Base-by-base conservation (phyloP, 2,329 filamentous ascomycete species). In the Lecanicillium sp. region DNA sequence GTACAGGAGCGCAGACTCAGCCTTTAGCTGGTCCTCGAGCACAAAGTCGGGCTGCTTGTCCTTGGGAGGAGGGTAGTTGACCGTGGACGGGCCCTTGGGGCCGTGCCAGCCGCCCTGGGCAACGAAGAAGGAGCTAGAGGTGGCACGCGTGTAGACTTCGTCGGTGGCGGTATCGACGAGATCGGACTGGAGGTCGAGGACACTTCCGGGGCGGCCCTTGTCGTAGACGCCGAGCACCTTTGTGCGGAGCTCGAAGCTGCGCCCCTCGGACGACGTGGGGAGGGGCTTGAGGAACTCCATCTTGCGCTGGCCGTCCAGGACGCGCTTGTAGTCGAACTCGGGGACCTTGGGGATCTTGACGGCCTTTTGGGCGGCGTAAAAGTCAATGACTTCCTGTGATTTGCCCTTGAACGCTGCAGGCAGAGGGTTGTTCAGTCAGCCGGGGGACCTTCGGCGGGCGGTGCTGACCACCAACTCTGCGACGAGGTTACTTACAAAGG, bases 181-280 rank as follows among this genome's bases (percentile, higher is more conserved):
- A 40, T 83, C 71, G 45, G 78, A 75, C 68, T 94, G 83, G 4
- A 78, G 83, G 63, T 94, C 86, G 29, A 92, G 70, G 2, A 94
- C 86, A 9, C 81, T 84, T 41, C 85, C 85, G 0, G 85, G 76
- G 49, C 85, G 83, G 52, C 87, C 87, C 70, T 94, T 94, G 67
- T 94, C 87, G 60, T 92, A 94, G 28, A 94, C 84, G 36, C 86
- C 87, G 15, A 94, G 60, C 17, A 94, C 83, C 57, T 83, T 88
- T 53, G 72, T 79, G 50, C 83, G 75, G 45, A 85, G 64, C 68
- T 92, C 83, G 59, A 94, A 92, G 46, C 74, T 77, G 47, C 70
- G 70, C 43, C 85, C 86, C 9, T 70, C 78, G 29, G 81, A 88
- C 6, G 75, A 75, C 1, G 80, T 63, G 11, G 87, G 87, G 4